Percentiles rank a stretch among this genome's conserved stretches.
Evolutionary conservation across 106 monocot genomes (phyloP).

Genomic region (Cymbidium sinense): DNA sequence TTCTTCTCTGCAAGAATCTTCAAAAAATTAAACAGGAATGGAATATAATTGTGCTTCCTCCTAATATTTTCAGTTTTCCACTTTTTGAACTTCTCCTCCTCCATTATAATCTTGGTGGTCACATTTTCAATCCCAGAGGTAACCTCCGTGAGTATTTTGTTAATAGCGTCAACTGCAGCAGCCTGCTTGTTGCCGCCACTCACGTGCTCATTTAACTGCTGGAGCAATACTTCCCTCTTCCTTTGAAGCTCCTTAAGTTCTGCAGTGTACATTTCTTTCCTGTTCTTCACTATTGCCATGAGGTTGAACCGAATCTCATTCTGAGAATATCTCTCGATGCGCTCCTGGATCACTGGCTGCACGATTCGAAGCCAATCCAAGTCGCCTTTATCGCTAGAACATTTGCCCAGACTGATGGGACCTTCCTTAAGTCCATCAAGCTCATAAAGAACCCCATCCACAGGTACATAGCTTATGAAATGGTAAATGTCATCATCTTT

Average conservation of each 20-base stretch:
- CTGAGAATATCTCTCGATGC: conserved; percentile 81
- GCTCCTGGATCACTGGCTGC: conserved; percentile 88
- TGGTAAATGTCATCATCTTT: conserved; percentile 97
- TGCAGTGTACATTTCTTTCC: conserved; percentile 71
- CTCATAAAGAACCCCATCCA: conserved; percentile 82
- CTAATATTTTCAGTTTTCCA: conserved; percentile 92
- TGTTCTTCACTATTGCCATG: conserved; percentile 85
- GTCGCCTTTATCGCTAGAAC: conserved; percentile 45
- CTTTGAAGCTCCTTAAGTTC: conserved; percentile 95
- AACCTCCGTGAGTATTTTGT: conserved; percentile 61
- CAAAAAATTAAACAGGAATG: conserved; percentile 89
- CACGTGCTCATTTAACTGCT: conserved; percentile 39
- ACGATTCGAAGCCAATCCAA: conserved; percentile 81
- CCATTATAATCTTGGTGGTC: conserved; percentile 84
- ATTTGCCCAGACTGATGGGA: conserved; percentile 74
- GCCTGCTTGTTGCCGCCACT: conserved; percentile 11
- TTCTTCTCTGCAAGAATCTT: conserved; percentile 97
- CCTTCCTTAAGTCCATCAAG: conserved; percentile 92
- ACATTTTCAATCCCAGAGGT: conserved; percentile 52
- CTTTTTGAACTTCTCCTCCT: conserved; percentile 97
- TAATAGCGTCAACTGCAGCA: conserved; percentile 27
- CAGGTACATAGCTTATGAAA: conserved; percentile 81
- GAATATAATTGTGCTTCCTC: conserved; percentile 98
- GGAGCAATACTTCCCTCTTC: conserved; percentile 65
- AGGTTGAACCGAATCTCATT: conserved; percentile 95